Evolutionary conservation across 2,329 filamentous ascomycete species (phyloP).

Genomic region (Colletotrichum kahawae): DNA sequence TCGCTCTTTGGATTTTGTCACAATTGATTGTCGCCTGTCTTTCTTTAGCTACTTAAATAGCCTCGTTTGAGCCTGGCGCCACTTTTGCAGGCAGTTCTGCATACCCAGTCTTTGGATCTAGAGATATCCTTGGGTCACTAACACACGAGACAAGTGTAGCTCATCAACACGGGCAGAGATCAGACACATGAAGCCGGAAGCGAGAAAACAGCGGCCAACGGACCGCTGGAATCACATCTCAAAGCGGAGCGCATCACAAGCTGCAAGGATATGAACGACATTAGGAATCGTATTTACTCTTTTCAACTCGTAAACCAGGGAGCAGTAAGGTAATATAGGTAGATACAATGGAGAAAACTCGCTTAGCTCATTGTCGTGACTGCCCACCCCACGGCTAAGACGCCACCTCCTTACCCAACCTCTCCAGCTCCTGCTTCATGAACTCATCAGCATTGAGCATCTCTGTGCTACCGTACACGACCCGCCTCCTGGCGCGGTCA

Average conservation of each 20-base stretch:
- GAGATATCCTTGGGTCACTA: neutral
- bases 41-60: neutral
- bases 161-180: neutral
- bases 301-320: neutral
- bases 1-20: neutral
- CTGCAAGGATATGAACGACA: neutral
- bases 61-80: neutral
- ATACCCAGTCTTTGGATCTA: neutral
- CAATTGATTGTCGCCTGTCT: neutral
- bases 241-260: neutral
- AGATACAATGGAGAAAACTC: neutral
- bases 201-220: neutral
- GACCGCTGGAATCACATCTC: neutral
- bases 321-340: neutral
- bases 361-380: neutral
- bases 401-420: slow-evolving; percentile 62
- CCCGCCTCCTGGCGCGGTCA: slow-evolving; percentile 72
- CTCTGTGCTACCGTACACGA: slow-evolving; percentile 95
- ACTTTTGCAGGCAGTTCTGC: neutral
- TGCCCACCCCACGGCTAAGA: slow-evolving; percentile 19
- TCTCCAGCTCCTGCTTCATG: slow-evolving; percentile 66
- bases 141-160: neutral
- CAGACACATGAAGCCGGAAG: neutral
- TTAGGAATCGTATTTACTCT: slow-evolving; percentile 6
- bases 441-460: slow-evolving; percentile 74